Conservation (phyloP, 441 rosid genomes). For the Francoa sonchifolia region DNA sequence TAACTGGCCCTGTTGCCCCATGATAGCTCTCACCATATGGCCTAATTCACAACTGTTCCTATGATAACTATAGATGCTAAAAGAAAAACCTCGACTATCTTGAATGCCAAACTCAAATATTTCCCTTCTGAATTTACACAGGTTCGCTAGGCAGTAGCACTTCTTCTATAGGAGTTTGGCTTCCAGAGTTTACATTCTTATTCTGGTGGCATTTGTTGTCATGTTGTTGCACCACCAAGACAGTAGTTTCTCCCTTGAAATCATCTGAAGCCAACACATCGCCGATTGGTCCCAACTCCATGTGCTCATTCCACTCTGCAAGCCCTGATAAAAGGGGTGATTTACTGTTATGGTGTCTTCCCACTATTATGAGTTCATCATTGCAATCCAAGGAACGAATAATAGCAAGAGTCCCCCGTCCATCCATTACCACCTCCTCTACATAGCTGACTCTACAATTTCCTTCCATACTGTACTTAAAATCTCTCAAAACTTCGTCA, state of each 20-base stretch:
- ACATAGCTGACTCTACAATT: slow-evolving; percentile 17
- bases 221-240: slow-evolving; percentile 36
- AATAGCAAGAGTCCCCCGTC: slow-evolving; percentile 16
- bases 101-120: too few relatives aligned
- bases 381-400: slow-evolving; percentile 15
- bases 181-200: too few relatives aligned
- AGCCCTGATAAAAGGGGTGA: slow-evolving; percentile 16
- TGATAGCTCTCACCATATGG: too few relatives aligned
- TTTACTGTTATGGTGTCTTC: slow-evolving; percentile 16
- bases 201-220: too few relatives aligned
- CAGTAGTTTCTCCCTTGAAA: slow-evolving; percentile 23
- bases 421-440: slow-evolving; percentile 23
- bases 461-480: slow-evolving; percentile 11
- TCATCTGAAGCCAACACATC: slow-evolving; percentile 30
- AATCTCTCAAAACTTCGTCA: slow-evolving; percentile 14
- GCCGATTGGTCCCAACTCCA: slow-evolving; percentile 30
- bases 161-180: too few relatives aligned
- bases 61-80: too few relatives aligned
- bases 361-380: slow-evolving; percentile 26
- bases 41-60: too few relatives aligned
- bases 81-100: too few relatives aligned
- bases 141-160: too few relatives aligned
- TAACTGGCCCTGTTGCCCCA: too few relatives aligned
- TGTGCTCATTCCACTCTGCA: slow-evolving; percentile 29
- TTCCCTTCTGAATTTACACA: too few relatives aligned